These are phyloP conservation scores for Debaryomycetaceae sp. DNA, from an alignment of 1,139 yeast species.

Conservation along the genomic window DNA sequence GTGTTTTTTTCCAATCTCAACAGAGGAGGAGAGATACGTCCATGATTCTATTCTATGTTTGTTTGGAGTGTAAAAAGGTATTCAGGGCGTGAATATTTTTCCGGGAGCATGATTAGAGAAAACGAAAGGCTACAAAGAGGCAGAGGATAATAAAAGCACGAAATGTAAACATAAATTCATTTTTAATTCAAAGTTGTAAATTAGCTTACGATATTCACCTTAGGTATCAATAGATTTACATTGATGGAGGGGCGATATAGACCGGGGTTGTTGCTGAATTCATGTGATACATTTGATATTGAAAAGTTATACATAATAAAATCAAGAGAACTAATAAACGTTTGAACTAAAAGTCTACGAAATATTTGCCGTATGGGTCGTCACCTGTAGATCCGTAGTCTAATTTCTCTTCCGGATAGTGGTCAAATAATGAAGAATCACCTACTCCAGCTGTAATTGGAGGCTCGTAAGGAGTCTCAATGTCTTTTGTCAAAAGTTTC, in stretches of 20 bases:
- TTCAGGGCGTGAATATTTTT: constrained; percentile 28
- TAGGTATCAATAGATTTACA: neutral
- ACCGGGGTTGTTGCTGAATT: neutral
- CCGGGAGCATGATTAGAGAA: too few relatives aligned
- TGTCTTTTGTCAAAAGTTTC: constrained; percentile 51
- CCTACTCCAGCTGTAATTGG: constrained; percentile 62
- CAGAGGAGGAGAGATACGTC: constrained; percentile 93
- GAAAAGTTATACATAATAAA: neutral
- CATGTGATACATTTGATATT: neutral
- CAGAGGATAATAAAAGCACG: neutral
- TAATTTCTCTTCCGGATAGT: constrained; percentile 55
- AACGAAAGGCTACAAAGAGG: neutral
- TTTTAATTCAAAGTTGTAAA: neutral
- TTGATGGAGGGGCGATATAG: neutral
- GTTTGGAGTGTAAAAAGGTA: constrained; percentile 79
- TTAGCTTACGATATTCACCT: neutral
- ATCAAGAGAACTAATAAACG: neutral
- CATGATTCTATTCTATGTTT: constrained; percentile 92
- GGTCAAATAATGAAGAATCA: constrained; percentile 59
- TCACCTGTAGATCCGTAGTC: constrained; percentile 50
- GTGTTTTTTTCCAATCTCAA: constrained; percentile 96
- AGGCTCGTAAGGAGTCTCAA: constrained; percentile 63
- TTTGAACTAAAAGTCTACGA: constrained; percentile 41
- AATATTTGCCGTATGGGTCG: constrained; percentile 50
- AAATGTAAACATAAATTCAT: neutral